These are phyloP conservation scores for Chrysoporthe puriensis DNA, from an alignment of 2,329 filamentous ascomycete genomes.

Conservation along the genomic window DNA sequence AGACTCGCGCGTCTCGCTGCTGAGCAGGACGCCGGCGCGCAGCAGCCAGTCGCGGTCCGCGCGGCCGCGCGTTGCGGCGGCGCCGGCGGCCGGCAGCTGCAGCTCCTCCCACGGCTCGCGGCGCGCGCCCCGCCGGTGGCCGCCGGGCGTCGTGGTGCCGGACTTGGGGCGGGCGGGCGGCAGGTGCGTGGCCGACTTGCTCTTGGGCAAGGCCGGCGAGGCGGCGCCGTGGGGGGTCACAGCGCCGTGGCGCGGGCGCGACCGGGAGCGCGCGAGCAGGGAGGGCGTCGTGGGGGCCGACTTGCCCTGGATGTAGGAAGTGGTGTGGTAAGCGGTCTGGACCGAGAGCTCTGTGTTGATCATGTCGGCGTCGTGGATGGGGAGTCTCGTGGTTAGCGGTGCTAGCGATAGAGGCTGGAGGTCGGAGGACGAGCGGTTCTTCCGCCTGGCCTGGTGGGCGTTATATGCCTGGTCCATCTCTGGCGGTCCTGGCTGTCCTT, in stretches of 20 bases:
- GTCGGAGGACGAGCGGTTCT: constrained; percentile 62
- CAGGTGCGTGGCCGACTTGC: constrained; percentile 66
- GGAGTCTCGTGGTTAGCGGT: constrained; percentile 65
- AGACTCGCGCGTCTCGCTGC: constrained; percentile 64
- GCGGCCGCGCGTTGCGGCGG: constrained; percentile 38
- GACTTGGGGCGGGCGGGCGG: constrained; percentile 25
- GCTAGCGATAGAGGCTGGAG: constrained; percentile 65
- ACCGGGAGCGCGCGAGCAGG: constrained; percentile 62
- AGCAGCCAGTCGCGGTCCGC: constrained; percentile 68
- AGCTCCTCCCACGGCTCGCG: constrained; percentile 25
- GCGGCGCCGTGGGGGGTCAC: constrained; percentile 42
- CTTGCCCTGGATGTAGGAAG: constrained; percentile 64
- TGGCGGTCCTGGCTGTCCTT: background rate
- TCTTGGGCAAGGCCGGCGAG: constrained; percentile 53
- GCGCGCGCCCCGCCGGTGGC: constrained; percentile 36
- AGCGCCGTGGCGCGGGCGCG: constrained; percentile 46
- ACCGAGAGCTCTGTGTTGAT: constrained; percentile 40
- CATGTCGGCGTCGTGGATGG: constrained; percentile 58
- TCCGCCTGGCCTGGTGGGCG: constrained; percentile 61
- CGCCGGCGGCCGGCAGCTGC: background rate
- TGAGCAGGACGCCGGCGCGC: constrained; percentile 64
- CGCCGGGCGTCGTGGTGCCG: constrained; percentile 27
- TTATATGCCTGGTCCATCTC: constrained; percentile 65
- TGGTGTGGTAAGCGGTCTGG: constrained; percentile 36
- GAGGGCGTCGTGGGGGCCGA: constrained; percentile 68